Evolutionary conservation across 139 green algal species (phyloP).

Genomic region (Yamagishiella unicocca): DNA sequence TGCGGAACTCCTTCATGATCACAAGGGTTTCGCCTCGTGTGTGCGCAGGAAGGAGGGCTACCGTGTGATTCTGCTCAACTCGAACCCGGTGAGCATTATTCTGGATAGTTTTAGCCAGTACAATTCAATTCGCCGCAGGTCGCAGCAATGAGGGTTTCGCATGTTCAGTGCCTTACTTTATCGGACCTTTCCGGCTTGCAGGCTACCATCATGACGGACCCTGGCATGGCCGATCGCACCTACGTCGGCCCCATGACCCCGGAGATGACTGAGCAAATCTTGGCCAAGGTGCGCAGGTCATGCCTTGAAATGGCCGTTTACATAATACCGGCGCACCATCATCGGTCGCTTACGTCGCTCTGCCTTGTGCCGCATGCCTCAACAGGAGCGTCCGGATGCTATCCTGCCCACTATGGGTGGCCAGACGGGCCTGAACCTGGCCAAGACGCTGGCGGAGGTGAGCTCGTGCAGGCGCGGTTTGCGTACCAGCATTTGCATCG

Average conservation of each 20-base stretch:
- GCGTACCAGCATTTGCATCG: too few relatives aligned
- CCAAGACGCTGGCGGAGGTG: conserved; percentile 93
- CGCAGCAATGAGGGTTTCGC: conserved; percentile 6
- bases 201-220: conserved; percentile 99
- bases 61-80: conserved; percentile 97
- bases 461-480: too few relatives aligned
- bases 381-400: conserved; percentile 95
- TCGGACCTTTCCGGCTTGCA: conserved; percentile 62
- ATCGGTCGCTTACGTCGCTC: too few relatives aligned
- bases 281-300: conserved; percentile 77
- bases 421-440: conserved; percentile 98
- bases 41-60: conserved; percentile 93
- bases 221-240: conserved; percentile 95
- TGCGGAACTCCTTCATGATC: not conserved
- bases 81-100: conserved; percentile 88
- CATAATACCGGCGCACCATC: too few relatives aligned
- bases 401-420: conserved; percentile 99
- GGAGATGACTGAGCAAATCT: conserved; percentile 90
- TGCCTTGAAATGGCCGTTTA: too few relatives aligned
- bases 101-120: not conserved
- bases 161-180: not conserved
- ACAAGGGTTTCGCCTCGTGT: conserved; percentile 28
- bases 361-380: too few relatives aligned
- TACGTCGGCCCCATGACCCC: conserved; percentile 99
- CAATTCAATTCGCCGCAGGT: not conserved